These are phyloP conservation scores for Luffa aegyptiaca DNA, from an alignment of 306 rosid species.

Conservation along the genomic window DNA sequence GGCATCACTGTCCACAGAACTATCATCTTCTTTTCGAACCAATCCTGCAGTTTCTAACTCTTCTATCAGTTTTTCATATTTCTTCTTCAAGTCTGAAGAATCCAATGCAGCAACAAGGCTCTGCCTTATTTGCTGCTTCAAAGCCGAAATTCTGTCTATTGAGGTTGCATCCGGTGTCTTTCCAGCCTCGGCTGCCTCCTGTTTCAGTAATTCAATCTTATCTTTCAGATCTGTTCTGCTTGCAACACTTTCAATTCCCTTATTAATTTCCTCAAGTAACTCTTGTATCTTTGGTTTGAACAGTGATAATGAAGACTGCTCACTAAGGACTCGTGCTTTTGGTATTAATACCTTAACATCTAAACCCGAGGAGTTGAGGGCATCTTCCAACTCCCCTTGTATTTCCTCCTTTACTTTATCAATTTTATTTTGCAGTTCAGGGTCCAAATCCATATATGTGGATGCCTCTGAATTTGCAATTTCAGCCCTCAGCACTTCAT, in stretches of 20 bases:
- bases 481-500: constrained; percentile 43
- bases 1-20: constrained; percentile 19
- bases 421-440: constrained; percentile 44
- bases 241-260: constrained; percentile 34
- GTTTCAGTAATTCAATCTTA: constrained; percentile 51
- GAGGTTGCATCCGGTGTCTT: constrained; percentile 43
- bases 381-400: constrained; percentile 37
- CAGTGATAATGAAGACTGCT: constrained; percentile 23
- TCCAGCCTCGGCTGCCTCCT: constrained; percentile 60
- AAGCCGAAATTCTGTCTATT: constrained; percentile 46
- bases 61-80: constrained; percentile 46
- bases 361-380: constrained; percentile 49
- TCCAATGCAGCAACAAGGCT: constrained; percentile 47
- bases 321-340: constrained; percentile 20
- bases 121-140: constrained; percentile 56
- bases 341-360: constrained; percentile 30
- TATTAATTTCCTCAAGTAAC: constrained; percentile 35
- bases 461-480: constrained; percentile 40
- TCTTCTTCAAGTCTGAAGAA: constrained; percentile 47
- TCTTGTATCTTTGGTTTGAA: constrained; percentile 35
- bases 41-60: constrained; percentile 25
- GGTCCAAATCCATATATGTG: constrained; percentile 34
- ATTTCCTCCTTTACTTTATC: constrained; percentile 44
- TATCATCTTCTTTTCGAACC: constrained; percentile 16
- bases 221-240: constrained; percentile 50